phyloP scores from a whole-genome alignment of 176 grass and related monocot genomes.

The Musa acuminata region DNA sequence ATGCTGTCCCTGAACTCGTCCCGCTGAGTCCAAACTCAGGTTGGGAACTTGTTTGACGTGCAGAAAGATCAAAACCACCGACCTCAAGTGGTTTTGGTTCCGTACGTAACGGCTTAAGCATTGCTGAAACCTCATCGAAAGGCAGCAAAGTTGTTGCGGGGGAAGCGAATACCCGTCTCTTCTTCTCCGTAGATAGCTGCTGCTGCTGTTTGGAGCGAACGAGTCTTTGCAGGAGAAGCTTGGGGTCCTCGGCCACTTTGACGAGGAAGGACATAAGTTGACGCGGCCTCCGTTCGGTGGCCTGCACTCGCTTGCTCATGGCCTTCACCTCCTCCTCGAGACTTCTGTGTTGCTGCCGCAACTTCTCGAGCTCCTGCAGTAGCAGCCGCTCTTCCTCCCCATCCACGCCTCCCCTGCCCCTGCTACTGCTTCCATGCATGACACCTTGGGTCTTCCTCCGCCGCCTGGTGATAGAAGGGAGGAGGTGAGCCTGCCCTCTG shows the following conservation, averaged over 20 bases:
- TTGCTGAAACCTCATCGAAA: too few species aligned
- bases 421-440: background rate
- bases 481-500: slow-evolving; percentile 48
- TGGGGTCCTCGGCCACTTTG: slow-evolving; percentile 40
- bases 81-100: too few species aligned
- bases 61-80: background rate
- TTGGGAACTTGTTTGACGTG: background rate
- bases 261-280: slow-evolving; percentile 55
- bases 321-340: slow-evolving; percentile 49
- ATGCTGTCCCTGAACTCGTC: background rate
- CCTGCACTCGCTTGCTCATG: slow-evolving; percentile 51
- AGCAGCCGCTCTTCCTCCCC: slow-evolving; percentile 6
- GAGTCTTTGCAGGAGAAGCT: slow-evolving; percentile 20
- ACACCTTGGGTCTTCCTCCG: slow-evolving; percentile 28
- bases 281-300: slow-evolving; percentile 44
- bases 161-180: slow-evolving; percentile 13
- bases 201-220: slow-evolving; percentile 9
- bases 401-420: background rate
- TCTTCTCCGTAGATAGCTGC: slow-evolving; percentile 21
- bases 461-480: slow-evolving; percentile 36
- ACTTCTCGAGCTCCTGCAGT: slow-evolving; percentile 29
- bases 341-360: slow-evolving; percentile 41
- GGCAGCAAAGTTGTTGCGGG: background rate
- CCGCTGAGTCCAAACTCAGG: slow-evolving; percentile 19
- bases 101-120: too few species aligned